Conservation (phyloP, 306 rosid genomes). For the Sophora flavescens region DNA sequence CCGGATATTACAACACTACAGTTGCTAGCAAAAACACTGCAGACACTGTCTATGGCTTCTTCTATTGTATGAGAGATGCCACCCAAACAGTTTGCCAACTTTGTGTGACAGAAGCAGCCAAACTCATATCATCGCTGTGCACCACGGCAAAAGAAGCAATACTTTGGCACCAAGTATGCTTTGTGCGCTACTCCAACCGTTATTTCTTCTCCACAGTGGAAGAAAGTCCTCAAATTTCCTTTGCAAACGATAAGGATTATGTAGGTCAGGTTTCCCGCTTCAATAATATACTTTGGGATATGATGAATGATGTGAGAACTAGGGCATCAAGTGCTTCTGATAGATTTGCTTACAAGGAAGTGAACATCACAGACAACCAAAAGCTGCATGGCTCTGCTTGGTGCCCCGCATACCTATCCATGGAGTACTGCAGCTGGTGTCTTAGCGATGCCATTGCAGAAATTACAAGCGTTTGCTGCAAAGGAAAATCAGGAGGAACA, state of each 20-base stretch:
- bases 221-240: slow-evolving; percentile 32
- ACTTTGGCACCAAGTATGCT: slow-evolving; percentile 35
- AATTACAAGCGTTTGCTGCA: slow-evolving; percentile 40
- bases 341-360: neutral
- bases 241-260: slow-evolving; percentile 28
- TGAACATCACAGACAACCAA: slow-evolving; percentile 31
- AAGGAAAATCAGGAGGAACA: slow-evolving; percentile 45
- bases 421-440: slow-evolving; percentile 47
- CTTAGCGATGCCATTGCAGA: slow-evolving; percentile 45
- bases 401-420: slow-evolving; percentile 40
- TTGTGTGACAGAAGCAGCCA: slow-evolving; percentile 33
- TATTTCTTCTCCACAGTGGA: slow-evolving; percentile 36
- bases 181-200: slow-evolving; percentile 41
- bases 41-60: slow-evolving; percentile 37
- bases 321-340: slow-evolving; percentile 21
- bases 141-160: slow-evolving; percentile 41
- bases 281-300: slow-evolving; percentile 42
- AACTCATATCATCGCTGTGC: slow-evolving; percentile 20
- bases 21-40: neutral
- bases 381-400: slow-evolving; percentile 34
- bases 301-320: slow-evolving; percentile 40
- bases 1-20: slow-evolving; percentile 36
- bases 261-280: slow-evolving; percentile 35
- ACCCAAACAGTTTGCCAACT: neutral
- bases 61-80: neutral